Evolutionary conservation across 1,139 yeast genomes (phyloP), one percentile per base, ranked within the genome.

Genomic region (Groenewaldozyma sp.): DNA sequence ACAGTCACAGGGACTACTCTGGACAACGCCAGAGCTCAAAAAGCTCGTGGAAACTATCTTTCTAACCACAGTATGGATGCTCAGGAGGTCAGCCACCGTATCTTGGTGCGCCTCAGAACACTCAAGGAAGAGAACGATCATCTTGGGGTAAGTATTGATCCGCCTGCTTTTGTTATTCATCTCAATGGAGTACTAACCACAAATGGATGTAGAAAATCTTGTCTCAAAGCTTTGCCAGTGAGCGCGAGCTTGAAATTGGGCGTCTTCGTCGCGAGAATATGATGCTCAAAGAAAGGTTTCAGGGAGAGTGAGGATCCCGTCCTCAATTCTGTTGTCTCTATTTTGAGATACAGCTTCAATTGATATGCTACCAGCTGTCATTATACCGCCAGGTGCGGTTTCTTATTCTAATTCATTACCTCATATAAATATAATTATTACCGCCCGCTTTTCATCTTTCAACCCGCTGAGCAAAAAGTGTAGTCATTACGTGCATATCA

Each of bases 11-110:
- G 47, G 34, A 11, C 41, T 26, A 20, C 42, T 20, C 24, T 41
- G 24, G 27, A n/a, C 35, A 37, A 39, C 29, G 19, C 19, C 26
- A 28, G 24, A 24, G 36, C 16, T 2, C 33, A 31, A 24, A 32
- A 24, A 28, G 14, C 31, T 24, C 28, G 35, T 24, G 11, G 36
- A 29, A 34, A 39, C 38, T 27, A 36, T 29, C 34, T 43, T 24
- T 20, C 43, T 27, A 43, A 41, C 37, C 34, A 41, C 32, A 45
- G 41, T 26, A 37, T 52, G 38, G 94, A 84, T 52, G 82, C 78
- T 36, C 76, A 81, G 49, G 91, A 83, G 48, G 62, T 84, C 38
- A 78, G 91, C 6, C 94, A 86, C 55, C 79, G 82, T 49, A 74
- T 83, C 41, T 67, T 84, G 38, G 69, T 73, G 37, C 77, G 84